A percentile compares a stretch with the other conserved stretches of the same genome.
phyloP scores from a whole-genome alignment of 106 monocot species.

The Dendrobium huoshanense region DNA sequence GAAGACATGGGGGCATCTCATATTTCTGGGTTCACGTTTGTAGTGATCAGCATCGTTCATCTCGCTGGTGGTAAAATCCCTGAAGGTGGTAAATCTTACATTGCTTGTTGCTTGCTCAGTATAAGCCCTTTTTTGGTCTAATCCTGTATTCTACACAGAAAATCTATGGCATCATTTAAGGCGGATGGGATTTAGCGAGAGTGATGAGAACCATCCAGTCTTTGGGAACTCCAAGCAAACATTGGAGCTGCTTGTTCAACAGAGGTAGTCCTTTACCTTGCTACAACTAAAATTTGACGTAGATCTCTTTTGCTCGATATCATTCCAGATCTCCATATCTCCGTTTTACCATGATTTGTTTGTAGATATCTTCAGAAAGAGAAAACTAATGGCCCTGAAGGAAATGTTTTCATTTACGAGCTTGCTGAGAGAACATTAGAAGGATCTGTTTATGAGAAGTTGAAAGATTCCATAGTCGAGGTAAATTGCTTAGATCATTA shows the following conservation, averaged over 20 bases:
- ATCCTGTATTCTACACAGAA: slow-evolving; percentile 29
- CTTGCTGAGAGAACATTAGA: slow-evolving; percentile 91
- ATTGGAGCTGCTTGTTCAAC: slow-evolving; percentile 75
- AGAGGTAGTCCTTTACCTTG: slow-evolving; percentile 47
- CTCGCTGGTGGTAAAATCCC: slow-evolving; percentile 83
- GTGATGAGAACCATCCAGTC: slow-evolving; percentile 58
- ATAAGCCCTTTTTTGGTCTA: background rate
- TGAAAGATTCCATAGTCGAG: slow-evolving; percentile 62
- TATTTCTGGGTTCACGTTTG: slow-evolving; percentile 70
- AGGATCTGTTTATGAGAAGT: slow-evolving; percentile 38
- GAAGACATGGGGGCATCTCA: slow-evolving; percentile 69
- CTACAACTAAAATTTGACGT: background rate
- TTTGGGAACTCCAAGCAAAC: slow-evolving; percentile 77
- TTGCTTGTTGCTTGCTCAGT: background rate
- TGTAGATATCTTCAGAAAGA: slow-evolving; percentile 82
- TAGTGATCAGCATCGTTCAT: slow-evolving; percentile 65
- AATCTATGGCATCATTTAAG: slow-evolving; percentile 87
- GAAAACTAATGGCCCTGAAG: slow-evolving; percentile 65
- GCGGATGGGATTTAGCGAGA: slow-evolving; percentile 73
- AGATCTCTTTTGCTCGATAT: background rate
- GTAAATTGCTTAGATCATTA: slow-evolving; percentile 20
- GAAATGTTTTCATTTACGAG: slow-evolving; percentile 71
- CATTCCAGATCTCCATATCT: background rate
- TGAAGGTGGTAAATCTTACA: slow-evolving; percentile 43
- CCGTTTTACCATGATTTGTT: background rate